Base-by-base conservation (phyloP, 257 asterid species). In the Ligustrum vulgare region DNA sequence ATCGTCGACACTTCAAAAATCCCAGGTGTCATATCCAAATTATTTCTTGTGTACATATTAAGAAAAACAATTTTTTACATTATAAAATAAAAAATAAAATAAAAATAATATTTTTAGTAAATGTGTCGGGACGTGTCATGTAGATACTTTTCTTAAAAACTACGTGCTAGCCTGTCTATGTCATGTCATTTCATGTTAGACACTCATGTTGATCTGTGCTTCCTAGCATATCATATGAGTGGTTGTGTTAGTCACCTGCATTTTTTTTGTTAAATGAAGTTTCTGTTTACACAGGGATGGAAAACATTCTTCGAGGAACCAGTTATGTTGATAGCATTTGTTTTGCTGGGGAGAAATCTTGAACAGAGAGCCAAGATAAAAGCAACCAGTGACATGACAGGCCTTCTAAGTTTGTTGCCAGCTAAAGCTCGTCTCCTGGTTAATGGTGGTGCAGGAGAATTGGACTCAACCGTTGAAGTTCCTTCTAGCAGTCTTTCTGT, bases 231-330 rank as follows among this genome's bases (percentile, higher is more conserved):
- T 60, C 12, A 34, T 69, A 37, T 49, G 16, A 37, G 81, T 73
- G 23, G 20, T 69, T 67, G 45, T 49, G 70, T 58, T 71, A 60
- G 39, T 34, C 72, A 75, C 74, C 35, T 74, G 80, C 77, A 71
- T 54, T n/a, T n/a, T n/a, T 39, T 32, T 49, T 20, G 75, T 70
- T 81, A 66, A 76, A 71, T 70, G 82, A 68, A 23, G 35, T 63
- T 79, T 71, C 5, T 82, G 36, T 81, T 74, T 65, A 79, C 80
- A 62, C 80, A 93, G 99, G 99, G 99, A 74, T 95, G 99, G 99
- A 95, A 83, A 80, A 87, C 93, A 6, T 95, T 95, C 89, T 95
- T 95, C 73, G 99, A 95, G 83, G 99, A 95, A 82, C 99, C 99
- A 62, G 88, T 95, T 81, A 95, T 95, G 99, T 76, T 95, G 93